Evolutionary conservation across 176 grass and related monocot species (phyloP).

Genomic region (sorghum (Sorghum bicolor)): DNA sequence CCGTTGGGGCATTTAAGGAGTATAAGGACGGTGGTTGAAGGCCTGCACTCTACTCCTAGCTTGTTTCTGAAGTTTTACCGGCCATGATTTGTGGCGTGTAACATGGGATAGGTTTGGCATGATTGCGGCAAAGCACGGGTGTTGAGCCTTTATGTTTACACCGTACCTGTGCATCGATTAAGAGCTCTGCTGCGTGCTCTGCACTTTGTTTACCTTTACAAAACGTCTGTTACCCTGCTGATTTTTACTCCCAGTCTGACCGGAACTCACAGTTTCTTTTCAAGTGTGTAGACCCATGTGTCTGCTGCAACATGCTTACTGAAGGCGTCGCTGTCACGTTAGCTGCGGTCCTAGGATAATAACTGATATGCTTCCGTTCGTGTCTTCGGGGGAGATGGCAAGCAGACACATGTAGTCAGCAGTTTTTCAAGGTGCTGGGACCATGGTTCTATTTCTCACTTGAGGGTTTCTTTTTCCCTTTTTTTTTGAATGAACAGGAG

Average conservation of each 20-base stretch:
- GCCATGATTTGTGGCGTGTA: conserved; percentile 22
- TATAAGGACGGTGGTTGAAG: neutral
- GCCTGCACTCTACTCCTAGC: neutral
- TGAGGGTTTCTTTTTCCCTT: too few relatives aligned
- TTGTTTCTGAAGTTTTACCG: conserved; percentile 16
- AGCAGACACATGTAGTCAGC: too few relatives aligned
- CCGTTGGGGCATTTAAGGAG: neutral
- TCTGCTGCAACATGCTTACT: neutral
- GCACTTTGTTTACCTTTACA: neutral
- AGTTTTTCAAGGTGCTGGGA: too few relatives aligned
- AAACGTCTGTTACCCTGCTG: neutral
- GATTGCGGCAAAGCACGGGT: conserved; percentile 18
- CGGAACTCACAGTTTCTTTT: neutral
- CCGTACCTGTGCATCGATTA: neutral
- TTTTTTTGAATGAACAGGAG: too few relatives aligned
- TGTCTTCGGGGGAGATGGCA: too few relatives aligned
- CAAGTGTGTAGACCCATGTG: neutral
- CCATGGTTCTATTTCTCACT: too few relatives aligned
- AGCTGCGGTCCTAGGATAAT: too few relatives aligned
- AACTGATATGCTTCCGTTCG: too few relatives aligned
- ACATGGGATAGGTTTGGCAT: neutral
- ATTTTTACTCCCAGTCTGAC: neutral
- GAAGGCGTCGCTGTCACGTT: neutral
- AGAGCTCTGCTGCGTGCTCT: neutral
- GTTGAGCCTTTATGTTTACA: neutral